Evolutionary conservation across 176 grass and related monocot genomes (phyloP), one percentile per base, ranked within the genome.

Genomic region (Aegilops tauschii): DNA sequence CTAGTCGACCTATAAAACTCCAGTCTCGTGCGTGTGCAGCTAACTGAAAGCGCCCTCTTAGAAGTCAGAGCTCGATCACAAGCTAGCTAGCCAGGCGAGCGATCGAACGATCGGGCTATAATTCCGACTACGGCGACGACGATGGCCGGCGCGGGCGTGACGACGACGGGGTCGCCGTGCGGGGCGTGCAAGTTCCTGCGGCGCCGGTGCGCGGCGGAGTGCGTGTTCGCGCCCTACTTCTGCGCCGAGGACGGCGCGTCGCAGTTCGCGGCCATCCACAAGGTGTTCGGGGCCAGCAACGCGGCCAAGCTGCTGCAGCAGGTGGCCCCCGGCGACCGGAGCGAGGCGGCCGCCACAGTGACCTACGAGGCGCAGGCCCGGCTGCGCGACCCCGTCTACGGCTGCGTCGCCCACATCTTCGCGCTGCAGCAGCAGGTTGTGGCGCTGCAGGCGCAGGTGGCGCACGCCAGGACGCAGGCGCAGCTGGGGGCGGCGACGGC

Each of bases 261-360:
- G 35, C 93, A 95, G 86, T 98, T 98, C 83, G 93, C 96, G 59
- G 93, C 93, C 52, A 98, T 98, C 87, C 93, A 98, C 83, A 91
- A 94, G 91, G 96, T 98, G 50, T 98, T 98, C 71, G 96, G 96
- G 25, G 96, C 96, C 28, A 98, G 96, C 85, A 98, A 98, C 81
- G 93, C 94, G 20, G 94, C 96, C n/a, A 98, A 98, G 90, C 87
- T 98, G 80, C 92, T 98, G 61, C 87, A 91, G 90, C 93, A 92
- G 78, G 88, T 98, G 69, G 39, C 93, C 0, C 77, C 91, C 0
- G 78, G 45, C 23, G 92, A 98, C 81, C 92, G 93, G 21, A 85
- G 93, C 77, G 96, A 98, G 93, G 93, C 92, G 8, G 96, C 96
- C 9, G 90, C 92, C 36, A 94, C 92, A 20, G 89, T 98, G 47